Evolutionary conservation across 1,284 basidiomycete species (phyloP).

Genomic region (Mycosarcoma mackinlayi): DNA sequence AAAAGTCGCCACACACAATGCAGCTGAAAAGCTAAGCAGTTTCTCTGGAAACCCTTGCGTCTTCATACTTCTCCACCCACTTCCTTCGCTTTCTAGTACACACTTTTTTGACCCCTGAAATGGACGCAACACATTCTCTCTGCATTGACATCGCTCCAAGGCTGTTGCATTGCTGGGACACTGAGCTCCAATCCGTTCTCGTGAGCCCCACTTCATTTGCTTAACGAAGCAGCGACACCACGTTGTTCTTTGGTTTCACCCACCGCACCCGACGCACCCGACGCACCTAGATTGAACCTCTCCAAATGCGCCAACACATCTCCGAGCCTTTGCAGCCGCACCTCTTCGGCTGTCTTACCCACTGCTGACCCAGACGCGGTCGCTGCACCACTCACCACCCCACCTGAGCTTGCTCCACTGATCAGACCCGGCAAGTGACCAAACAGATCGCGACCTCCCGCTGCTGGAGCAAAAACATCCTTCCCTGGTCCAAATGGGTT

Average conservation of each 20-base stretch:
- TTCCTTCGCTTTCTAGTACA: background rate
- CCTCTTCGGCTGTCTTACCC: conserved; percentile 19
- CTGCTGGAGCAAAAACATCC: conserved; percentile 13
- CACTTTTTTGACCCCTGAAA: too few relatives aligned
- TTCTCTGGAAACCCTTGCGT: conserved; percentile 9
- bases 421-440: conserved; percentile 37
- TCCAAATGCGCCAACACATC: conserved; percentile 42
- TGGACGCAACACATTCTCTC: too few relatives aligned
- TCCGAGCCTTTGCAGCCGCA: conserved; percentile 32
- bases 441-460: conserved; percentile 26
- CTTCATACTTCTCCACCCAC: background rate
- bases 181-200: too few relatives aligned
- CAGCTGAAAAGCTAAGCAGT: too few relatives aligned
- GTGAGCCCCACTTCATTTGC: background rate
- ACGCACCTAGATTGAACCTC: conserved; percentile 19
- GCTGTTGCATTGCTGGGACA: too few relatives aligned
- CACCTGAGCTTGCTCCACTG: conserved; percentile 5
- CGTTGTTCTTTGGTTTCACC: conserved; percentile 4
- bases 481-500: conserved; percentile 15
- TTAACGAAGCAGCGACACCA: background rate
- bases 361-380: background rate
- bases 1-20: too few relatives aligned
- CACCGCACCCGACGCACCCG: background rate
- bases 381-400: conserved; percentile 2
- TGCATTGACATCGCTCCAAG: too few relatives aligned